These are phyloP conservation scores for Macrolepiota dolichaula DNA, from an alignment of 768 basidiomycete species.

Conservation along the genomic window DNA sequence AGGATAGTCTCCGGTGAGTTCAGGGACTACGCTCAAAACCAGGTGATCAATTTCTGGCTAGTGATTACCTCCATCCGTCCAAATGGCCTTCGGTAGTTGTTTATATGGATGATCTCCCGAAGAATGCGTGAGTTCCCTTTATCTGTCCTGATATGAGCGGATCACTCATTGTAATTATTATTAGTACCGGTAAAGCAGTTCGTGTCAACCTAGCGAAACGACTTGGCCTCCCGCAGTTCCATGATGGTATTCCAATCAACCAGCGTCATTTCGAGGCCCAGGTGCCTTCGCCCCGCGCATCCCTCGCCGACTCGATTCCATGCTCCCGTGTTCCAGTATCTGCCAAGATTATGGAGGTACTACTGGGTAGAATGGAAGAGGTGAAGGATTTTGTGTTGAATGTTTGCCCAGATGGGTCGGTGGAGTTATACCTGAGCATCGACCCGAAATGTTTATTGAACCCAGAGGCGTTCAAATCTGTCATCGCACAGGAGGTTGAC, in stretches of 20 bases:
- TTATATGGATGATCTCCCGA: constrained; percentile 45
- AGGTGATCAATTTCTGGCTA: constrained; percentile 11
- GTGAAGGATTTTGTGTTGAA: constrained; percentile 34
- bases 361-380: constrained; percentile 24
- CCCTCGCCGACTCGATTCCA: constrained; percentile 34
- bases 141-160: not conserved
- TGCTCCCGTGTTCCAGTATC: constrained; percentile 31
- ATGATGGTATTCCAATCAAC: constrained; percentile 29
- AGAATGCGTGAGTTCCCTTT: constrained; percentile 30
- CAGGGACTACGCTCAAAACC: not conserved
- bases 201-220: constrained; percentile 41
- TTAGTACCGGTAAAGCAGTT: constrained; percentile 42
- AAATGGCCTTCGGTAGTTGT: constrained; percentile 48
- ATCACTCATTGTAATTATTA: not conserved
- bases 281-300: constrained; percentile 26
- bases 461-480: constrained; percentile 16
- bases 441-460: constrained; percentile 16
- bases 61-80: constrained; percentile 42
- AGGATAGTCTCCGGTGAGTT: constrained; percentile 35
- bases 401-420: constrained; percentile 24
- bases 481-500: constrained; percentile 24
- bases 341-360: constrained; percentile 21
- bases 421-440: constrained; percentile 37
- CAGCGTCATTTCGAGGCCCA: constrained; percentile 40
- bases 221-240: constrained; percentile 32